Evolutionary conservation across 2,329 filamentous ascomycete genomes (phyloP), one percentile per base, ranked within the genome.

Genomic region (Paecilomyces sp.): DNA sequence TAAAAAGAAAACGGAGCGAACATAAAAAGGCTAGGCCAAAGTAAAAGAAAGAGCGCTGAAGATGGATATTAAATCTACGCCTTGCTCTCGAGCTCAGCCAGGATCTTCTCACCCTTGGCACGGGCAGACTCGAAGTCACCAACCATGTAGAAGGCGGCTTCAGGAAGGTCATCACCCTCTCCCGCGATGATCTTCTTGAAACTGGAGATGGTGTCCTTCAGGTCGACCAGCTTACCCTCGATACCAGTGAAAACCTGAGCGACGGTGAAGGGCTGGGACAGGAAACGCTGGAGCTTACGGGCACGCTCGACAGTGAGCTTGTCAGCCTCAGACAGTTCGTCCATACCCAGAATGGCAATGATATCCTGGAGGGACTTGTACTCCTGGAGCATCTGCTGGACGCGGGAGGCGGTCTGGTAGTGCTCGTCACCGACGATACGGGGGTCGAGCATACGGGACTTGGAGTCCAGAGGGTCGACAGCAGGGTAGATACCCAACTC

Each of bases 281-380:
- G 85, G 92, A 99, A 99, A 89, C 92, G 90, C 87, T 99, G 94
- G 79, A 99, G 89, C 88, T 97, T 97, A 85, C 94, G 93, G 81
- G 94, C 94, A 88, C 94, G 94, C 89, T 99, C 94, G 86, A 99
- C 94, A 72, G 94, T 97, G 75, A 99, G 88, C 89, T 99, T 97
- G 82, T 99, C 94, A 74, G 90, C 90, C 86, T 97, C 94, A 67
- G 94, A 97, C 82, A 99, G 83, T 80, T 99, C 94, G 81, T 99
- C 94, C 94, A 99, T 97, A 89, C 93, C 93, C 79, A 97, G 83
- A 92, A 99, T 99, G 81, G 94, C 94, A 85, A 97, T 97, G 88
- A 99, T 99, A 85, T 99, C 94, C 85, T 99, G 94, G 70, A 99
- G 91, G 67, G 93, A 97, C 90, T 97, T 97, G 90, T 99, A 99